These are phyloP conservation scores for Sporothrix sp. DNA, from an alignment of 2,329 filamentous ascomycete species.

Conservation along the genomic window DNA sequence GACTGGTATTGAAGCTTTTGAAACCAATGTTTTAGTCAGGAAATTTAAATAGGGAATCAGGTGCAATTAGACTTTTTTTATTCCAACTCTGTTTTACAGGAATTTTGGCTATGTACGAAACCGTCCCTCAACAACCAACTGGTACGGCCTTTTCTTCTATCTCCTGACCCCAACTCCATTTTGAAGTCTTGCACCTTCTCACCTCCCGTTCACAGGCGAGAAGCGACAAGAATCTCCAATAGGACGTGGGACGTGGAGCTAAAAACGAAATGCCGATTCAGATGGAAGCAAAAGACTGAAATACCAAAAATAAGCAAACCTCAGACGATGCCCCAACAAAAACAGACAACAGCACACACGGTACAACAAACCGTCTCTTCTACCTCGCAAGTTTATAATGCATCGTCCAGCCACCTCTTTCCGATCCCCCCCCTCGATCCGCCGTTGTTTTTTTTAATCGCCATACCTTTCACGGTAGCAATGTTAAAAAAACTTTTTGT, in stretches of 20 bases:
- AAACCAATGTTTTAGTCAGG: conserved; percentile 18
- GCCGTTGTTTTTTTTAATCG: neutral
- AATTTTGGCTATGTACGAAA: conserved; percentile 34
- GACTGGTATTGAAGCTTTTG: neutral
- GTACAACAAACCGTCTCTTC: neutral
- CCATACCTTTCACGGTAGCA: neutral
- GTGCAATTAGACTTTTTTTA: conserved; percentile 47
- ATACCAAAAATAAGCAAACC: conserved; percentile 33
- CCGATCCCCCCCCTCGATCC: conserved; percentile 20
- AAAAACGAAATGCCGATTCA: conserved; percentile 3
- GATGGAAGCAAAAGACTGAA: conserved; percentile 9
- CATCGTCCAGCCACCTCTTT: neutral
- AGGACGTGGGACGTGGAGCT: neutral
- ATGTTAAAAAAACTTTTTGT: conserved; percentile 8
- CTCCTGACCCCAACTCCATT: too few species aligned
- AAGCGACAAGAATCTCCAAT: conserved; percentile 31
- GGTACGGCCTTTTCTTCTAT: neutral
- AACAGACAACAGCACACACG: conserved; percentile 4
- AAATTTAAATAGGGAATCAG: conserved; percentile 44
- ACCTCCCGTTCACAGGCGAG: neutral
- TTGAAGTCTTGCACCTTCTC: neutral
- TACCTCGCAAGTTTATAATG: conserved; percentile 22
- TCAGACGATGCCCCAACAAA: conserved; percentile 5
- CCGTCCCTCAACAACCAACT: conserved; percentile 32
- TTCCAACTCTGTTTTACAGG: conserved; percentile 54